Base-by-base conservation (phyloP, 768 basidiomycete species). In the Pluteus cervinus region DNA sequence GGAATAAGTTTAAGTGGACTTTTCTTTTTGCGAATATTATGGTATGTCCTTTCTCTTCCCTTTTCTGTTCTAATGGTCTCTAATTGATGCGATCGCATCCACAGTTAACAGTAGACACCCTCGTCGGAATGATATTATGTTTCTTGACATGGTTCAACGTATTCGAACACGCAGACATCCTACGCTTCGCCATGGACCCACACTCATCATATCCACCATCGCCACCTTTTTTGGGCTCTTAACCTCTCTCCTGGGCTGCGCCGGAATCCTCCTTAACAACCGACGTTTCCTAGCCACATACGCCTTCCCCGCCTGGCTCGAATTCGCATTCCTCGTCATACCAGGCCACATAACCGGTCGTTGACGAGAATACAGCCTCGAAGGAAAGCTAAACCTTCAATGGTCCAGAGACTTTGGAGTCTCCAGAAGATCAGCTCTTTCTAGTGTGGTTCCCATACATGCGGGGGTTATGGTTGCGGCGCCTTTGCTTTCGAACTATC, bases 1-100 rank as follows among this genome's bases (percentile, higher is more conserved):
- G 86, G 86, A 90, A 77, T 53, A 69, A 67, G 46, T 90, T 88
- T 70, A 90, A 90, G 53, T 86, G 83, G 83, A 62, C 63, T n/a
- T 57, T 90, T 17, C 81, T 87, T 53, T 29, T 71, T 28, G 62
- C 80, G 36, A 87, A 87, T 53, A 46, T 63, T 22, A 22, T 79
- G 22, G 61, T 67, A 30, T 33, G 61, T 50, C 12, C 18, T 24
- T 33, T 33, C 30, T 24, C 34, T 29, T n/a, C 40, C 29, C 42
- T 24, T 16, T 34, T 23, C 24, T 7, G 28, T 34, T 22, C 23
- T 18, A 12, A 16, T 20, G 8, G 29, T 32, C 24, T 29, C 28
- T 26, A 21, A 20, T 31, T 37, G 30, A 32, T 29, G 20, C n/a
- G 31, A 12, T 25, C 7, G 16, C 21, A 5, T 14, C 10, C 26